These are phyloP conservation scores for Biscogniauxia marginata DNA, from an alignment of 2,329 filamentous ascomycete genomes.

Conservation along the genomic window DNA sequence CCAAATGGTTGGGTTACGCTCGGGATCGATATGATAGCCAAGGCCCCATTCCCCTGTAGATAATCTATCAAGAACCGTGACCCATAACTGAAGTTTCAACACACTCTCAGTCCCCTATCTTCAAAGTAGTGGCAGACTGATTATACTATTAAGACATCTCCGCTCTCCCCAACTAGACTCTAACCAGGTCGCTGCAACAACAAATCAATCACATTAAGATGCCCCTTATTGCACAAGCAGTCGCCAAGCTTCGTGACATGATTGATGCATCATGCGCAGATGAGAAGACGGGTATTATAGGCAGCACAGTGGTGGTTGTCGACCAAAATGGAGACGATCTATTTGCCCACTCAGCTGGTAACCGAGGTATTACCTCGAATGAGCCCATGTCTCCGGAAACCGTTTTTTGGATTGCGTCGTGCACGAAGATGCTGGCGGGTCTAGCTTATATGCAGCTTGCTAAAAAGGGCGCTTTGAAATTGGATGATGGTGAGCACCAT, in stretches of 20 bases:
- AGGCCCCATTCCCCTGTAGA: too few relatives aligned
- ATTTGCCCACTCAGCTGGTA: conserved; percentile 49
- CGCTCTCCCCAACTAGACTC: background rate
- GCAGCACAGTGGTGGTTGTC: conserved; percentile 35
- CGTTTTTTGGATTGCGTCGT: conserved; percentile 59
- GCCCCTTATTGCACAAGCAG: conserved; percentile 17
- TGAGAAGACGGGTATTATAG: conserved; percentile 13
- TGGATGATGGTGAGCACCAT: conserved; percentile 48
- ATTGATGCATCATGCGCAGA: conserved; percentile 17
- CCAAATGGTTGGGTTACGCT: too few relatives aligned
- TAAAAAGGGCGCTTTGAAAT: conserved; percentile 45
- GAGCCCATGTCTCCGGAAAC: conserved; percentile 59
- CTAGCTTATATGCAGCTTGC: conserved; percentile 58
- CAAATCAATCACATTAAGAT: conserved; percentile 7
- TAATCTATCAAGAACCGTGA: too few relatives aligned
- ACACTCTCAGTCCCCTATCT: too few relatives aligned
- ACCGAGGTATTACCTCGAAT: conserved; percentile 39
- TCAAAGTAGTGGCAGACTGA: too few relatives aligned
- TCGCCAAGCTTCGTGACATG: conserved; percentile 19
- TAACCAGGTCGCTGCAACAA: background rate
- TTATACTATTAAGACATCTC: too few relatives aligned
- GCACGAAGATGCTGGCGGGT: conserved; percentile 54
- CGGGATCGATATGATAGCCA: too few relatives aligned
- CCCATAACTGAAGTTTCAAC: too few relatives aligned
- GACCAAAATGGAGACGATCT: conserved; percentile 46